Evolutionary conservation across 495 filamentous ascomycete genomes (phyloP).

Genomic region (Aspergillus egyptiacus): DNA sequence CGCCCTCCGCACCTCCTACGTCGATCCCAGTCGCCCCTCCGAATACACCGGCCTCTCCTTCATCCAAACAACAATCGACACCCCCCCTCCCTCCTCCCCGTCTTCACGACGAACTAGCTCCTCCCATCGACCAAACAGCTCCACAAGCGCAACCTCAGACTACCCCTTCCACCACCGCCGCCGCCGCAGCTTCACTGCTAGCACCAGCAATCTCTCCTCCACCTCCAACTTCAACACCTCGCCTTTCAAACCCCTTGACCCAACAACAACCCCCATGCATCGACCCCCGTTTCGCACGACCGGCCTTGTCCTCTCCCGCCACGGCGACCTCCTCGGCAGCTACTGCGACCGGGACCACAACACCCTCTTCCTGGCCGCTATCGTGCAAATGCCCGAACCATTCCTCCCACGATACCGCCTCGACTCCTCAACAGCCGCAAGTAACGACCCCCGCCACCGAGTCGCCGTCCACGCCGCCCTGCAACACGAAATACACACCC

Average conservation of each 20-base stretch:
- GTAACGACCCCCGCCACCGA: constrained; percentile 44
- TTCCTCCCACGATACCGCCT: constrained; percentile 24
- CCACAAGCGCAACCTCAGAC: neutral
- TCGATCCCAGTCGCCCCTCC: constrained; percentile 44
- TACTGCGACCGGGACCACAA: constrained; percentile 42
- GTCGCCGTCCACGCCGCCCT: constrained; percentile 37
- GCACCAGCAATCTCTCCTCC: neutral
- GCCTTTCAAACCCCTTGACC: neutral
- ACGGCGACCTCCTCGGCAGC: constrained; percentile 48
- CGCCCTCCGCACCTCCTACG: constrained; percentile 44
- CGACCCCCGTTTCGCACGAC: constrained; percentile 42
- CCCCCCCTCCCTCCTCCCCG: constrained; percentile 7
- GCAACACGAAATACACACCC: constrained; percentile 35
- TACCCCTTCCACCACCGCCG: neutral
- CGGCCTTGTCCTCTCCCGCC: constrained; percentile 47
- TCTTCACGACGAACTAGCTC: neutral
- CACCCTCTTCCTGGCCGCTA: constrained; percentile 49
- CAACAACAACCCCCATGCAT: constrained; percentile 18
- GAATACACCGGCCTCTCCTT: constrained; percentile 53
- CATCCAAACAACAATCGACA: constrained; percentile 44
- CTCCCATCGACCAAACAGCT: neutral
- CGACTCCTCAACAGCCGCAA: constrained; percentile 15
- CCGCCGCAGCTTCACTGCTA: neutral
- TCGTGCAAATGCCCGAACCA: constrained; percentile 47
- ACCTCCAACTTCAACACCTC: neutral